Evolutionary conservation across 2,329 filamentous ascomycete species (phyloP), one percentile per base, ranked within the genome.

Genomic region (Trichoderma semiorbis): DNA sequence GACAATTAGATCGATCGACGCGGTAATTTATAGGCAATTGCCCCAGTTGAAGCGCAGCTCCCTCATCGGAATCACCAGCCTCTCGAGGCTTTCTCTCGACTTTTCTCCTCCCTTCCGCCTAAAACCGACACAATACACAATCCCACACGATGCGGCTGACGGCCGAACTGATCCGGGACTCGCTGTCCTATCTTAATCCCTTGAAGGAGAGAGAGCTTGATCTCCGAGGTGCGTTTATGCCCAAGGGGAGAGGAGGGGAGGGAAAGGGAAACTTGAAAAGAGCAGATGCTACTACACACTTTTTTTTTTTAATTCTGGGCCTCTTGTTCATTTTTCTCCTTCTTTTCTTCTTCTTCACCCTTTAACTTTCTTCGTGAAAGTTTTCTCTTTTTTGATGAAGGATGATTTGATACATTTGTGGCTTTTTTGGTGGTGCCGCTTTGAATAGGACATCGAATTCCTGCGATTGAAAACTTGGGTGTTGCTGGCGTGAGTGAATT

Each of bases 121-220:
- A n/a, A 60, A 28, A 50, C n/a, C 16, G 53, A 47, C 30, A n/a
- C 36, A 32, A 30, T 32, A 32, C 30, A 32, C 32, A 34, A 39
- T 66, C 70, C 77, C 82, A 85, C 82, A 85, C 80, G 76, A 98
- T 99, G 96, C 92, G 95, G 88, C 91, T 99, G 85, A 98, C 95
- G 75, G 91, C 93, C 77, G 96, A 98, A 83, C 91, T 98, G 79
- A 97, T 99, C 85, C 90, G 94, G 84, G 91, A 90, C 83, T 97
- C 96, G 81, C 92, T 97, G 77, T 98, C 95, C 82, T 99, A 98
- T 88, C 92, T 98, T 84, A 99, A 98, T 85, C 95, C 95, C 82
- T 89, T 99, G 83, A 97, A 96, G 86, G 96, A 99, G 89, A 94
- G 96, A 84, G 96, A 99, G 89, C 90, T 99, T 83, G 95, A 98